These are phyloP conservation scores for Hygrocybe coccinea DNA, from an alignment of 768 basidiomycete genomes.

Conservation along the genomic window DNA sequence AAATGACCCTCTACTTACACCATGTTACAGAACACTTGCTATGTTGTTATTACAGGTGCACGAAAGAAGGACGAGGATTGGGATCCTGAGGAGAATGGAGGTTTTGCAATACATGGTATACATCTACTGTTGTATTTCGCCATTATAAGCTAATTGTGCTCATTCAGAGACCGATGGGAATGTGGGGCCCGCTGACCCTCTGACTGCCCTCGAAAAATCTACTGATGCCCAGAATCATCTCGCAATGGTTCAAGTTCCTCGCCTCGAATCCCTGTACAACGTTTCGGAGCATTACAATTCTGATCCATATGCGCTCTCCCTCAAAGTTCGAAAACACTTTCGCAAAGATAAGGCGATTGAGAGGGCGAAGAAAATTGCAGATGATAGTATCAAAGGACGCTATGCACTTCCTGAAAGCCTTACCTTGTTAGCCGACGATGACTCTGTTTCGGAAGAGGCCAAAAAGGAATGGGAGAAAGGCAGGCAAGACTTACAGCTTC, in stretches of 20 bases:
- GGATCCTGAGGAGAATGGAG: constrained; percentile 95
- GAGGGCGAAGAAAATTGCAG: constrained; percentile 58
- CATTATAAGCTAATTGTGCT: not conserved
- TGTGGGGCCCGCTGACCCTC: constrained; percentile 67
- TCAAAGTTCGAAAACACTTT: constrained; percentile 72
- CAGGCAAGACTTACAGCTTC: constrained; percentile 41
- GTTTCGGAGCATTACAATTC: constrained; percentile 73
- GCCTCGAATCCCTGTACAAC: constrained; percentile 73
- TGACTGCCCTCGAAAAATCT: constrained; percentile 86
- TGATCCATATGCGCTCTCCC: constrained; percentile 83
- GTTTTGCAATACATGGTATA: constrained; percentile 80
- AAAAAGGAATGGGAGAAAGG: constrained; percentile 58
- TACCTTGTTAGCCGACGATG: constrained; percentile 60
- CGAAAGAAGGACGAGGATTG: constrained; percentile 93
- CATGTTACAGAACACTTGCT: constrained; percentile 76
- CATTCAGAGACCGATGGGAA: constrained; percentile 63
- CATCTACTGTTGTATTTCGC: not conserved
- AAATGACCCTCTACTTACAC: not conserved
- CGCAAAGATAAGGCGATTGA: constrained; percentile 83
- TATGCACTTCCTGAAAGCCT: constrained; percentile 76
- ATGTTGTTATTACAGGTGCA: constrained; percentile 91
- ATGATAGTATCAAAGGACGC: constrained; percentile 64
- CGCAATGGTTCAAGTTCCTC: constrained; percentile 70
- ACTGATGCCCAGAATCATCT: constrained; percentile 68
- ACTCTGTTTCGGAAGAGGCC: constrained; percentile 54